Conservation (phyloP, 1,139 yeast genomes). For the Sugiyamaella japonica region DNA sequence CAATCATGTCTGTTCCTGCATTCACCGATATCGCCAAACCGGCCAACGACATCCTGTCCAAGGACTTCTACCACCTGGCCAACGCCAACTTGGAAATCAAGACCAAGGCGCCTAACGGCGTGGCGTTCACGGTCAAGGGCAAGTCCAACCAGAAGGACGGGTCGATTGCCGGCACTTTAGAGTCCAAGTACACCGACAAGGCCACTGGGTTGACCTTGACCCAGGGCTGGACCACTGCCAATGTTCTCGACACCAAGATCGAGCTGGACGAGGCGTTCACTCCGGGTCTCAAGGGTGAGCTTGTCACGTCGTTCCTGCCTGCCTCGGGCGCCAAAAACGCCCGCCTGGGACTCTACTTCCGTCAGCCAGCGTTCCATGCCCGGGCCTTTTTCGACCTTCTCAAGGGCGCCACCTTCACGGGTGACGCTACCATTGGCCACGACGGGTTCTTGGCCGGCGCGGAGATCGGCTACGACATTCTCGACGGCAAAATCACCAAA, state of each 20-base stretch:
- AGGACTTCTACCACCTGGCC: conserved; percentile 90
- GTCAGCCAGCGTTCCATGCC: conserved; percentile 91
- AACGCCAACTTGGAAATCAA: conserved; percentile 87
- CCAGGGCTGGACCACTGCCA: conserved; percentile 98
- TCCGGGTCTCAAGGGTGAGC: conserved; percentile 93
- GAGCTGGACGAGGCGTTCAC: conserved; percentile 91
- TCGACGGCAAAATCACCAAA: conserved; percentile 88
- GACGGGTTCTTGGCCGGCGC: conserved; percentile 98
- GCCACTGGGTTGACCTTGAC: conserved; percentile 89
- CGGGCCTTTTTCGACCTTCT: conserved; percentile 93
- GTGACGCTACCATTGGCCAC: conserved; percentile 93
- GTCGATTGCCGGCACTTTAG: conserved; percentile 84
- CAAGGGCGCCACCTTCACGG: conserved; percentile 94
- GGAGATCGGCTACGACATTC: conserved; percentile 94
- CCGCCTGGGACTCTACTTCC: conserved; percentile 86
- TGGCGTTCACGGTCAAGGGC: conserved; percentile 91
- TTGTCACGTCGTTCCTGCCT: conserved; percentile 86
- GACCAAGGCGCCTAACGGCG: conserved; percentile 96
- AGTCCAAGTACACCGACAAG: conserved; percentile 93
- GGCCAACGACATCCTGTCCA: conserved; percentile 83
- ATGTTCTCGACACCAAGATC: conserved; percentile 87
- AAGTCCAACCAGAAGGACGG: conserved; percentile 77
- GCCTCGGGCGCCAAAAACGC: conserved; percentile 81
- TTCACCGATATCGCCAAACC: conserved; percentile 81
- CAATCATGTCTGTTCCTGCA: conserved; percentile 41